These are phyloP conservation scores for Rubroshorea leprosula DNA, from an alignment of 345 rosid genomes.

Conservation along the genomic window DNA sequence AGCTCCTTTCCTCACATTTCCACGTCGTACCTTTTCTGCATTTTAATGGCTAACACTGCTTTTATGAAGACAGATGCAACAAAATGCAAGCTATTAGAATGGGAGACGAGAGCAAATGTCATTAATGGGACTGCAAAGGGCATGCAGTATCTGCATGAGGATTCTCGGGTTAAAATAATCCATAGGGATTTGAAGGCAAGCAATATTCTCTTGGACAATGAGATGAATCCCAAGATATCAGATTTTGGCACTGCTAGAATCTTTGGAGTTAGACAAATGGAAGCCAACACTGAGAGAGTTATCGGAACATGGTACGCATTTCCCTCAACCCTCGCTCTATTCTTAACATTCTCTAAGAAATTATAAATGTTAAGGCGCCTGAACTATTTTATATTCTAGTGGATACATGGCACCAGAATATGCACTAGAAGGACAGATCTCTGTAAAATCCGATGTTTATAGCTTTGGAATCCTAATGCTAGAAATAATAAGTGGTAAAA, in stretches of 20 bases:
- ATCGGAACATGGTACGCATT: conserved; percentile 38
- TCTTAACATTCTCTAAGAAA: too few relatives aligned
- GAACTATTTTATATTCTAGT: conserved; percentile 12
- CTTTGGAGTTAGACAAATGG: conserved; percentile 37
- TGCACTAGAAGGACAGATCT: conserved; percentile 32
- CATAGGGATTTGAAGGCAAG: conserved; percentile 49
- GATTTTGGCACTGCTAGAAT: conserved; percentile 56
- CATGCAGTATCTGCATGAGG: conserved; percentile 45
- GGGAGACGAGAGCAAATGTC: conserved; percentile 36
- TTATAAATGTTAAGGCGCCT: too few relatives aligned
- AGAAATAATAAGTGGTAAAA: conserved; percentile 1
- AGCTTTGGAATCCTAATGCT: conserved; percentile 22
- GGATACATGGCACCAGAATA: conserved; percentile 53
- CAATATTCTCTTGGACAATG: conserved; percentile 44
- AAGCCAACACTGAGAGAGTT: conserved; percentile 35
- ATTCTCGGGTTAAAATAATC: conserved; percentile 45
- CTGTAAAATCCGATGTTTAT: conserved; percentile 38
- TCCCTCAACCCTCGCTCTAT: neutral
- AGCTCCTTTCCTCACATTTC: neutral
- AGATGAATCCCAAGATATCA: conserved; percentile 49
- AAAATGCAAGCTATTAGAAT: conserved; percentile 23
- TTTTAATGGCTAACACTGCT: too few relatives aligned
- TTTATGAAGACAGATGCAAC: conserved; percentile 17
- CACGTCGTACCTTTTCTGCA: neutral
- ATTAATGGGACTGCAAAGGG: conserved; percentile 39